A percentile compares a stretch with the other conserved stretches of the same genome.
Conservation (phyloP, 2,329 filamentous ascomycete species). For the Fusarium sp. region DNA sequence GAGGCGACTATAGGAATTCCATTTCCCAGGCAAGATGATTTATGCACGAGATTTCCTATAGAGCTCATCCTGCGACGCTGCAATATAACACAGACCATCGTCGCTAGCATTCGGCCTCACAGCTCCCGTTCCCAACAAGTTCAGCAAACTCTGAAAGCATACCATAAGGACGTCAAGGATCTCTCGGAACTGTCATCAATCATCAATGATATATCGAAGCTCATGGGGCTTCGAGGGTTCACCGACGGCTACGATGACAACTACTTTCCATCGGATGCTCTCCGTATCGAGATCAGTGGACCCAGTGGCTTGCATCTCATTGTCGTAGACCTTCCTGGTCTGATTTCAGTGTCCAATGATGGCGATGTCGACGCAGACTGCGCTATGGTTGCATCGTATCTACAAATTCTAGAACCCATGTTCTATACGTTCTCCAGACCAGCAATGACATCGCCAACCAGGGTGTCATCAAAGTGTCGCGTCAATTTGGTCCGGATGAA, state of each 20-base stretch:
- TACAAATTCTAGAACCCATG: not conserved
- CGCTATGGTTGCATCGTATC: not conserved
- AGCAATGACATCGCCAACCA: not conserved
- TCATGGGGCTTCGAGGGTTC: not conserved
- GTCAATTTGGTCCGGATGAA: not conserved
- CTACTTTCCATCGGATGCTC: not conserved
- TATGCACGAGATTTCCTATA: too few species aligned
- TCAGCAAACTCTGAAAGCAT: not conserved
- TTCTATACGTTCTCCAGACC: not conserved
- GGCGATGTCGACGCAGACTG: not conserved
- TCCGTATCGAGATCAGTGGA: not conserved
- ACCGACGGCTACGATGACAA: not conserved
- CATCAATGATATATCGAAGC: not conserved
- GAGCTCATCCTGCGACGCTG: not conserved
- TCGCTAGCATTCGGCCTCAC: too few species aligned
- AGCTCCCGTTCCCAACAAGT: not conserved
- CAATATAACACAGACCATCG: not conserved
- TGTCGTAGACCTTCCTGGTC: not conserved
- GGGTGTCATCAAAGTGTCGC: not conserved
- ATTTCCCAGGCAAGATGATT: too few species aligned
- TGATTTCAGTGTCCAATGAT: not conserved
- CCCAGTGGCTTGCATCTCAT: not conserved
- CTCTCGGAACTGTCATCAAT: not conserved
- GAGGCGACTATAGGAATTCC: too few species aligned
- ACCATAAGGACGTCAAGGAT: not conserved